phyloP scores from a whole-genome alignment of 1,139 yeast species.

The Yarrowia galli region DNA sequence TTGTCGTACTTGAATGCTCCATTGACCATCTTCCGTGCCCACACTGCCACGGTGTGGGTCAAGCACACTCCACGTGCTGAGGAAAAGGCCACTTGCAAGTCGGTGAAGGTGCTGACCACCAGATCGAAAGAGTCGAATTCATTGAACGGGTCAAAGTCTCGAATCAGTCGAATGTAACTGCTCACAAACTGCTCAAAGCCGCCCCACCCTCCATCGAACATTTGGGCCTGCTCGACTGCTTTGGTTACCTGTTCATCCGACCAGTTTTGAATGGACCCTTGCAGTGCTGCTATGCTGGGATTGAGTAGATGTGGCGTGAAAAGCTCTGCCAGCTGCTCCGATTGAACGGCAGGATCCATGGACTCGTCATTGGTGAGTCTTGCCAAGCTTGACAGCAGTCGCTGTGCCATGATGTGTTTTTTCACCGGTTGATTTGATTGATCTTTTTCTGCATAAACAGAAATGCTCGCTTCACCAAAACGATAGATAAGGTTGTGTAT shows the following conservation, averaged over 20 bases:
- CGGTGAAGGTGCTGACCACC: slow-evolving; percentile 60
- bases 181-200: slow-evolving; percentile 62
- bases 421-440: too few species aligned
- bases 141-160: slow-evolving; percentile 68
- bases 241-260: not conserved
- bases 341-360: slow-evolving; percentile 31
- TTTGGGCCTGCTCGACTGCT: slow-evolving; percentile 52
- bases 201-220: slow-evolving; percentile 57
- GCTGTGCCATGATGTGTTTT: not conserved
- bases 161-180: slow-evolving; percentile 60
- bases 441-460: too few species aligned
- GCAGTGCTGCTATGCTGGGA: not conserved
- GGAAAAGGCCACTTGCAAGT: slow-evolving; percentile 65
- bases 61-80: slow-evolving; percentile 62
- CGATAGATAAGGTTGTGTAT: too few species aligned
- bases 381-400: not conserved
- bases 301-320: not conserved
- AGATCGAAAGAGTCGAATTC: slow-evolving; percentile 65
- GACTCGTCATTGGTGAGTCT: slow-evolving; percentile 7
- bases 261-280: not conserved
- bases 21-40: slow-evolving; percentile 58
- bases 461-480: too few species aligned
- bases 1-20: slow-evolving; percentile 60
- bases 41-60: slow-evolving; percentile 55
- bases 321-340: not conserved